These are phyloP conservation scores for Byssochlamys sp. DNA, from an alignment of 2,329 filamentous ascomycete genomes.

Conservation along the genomic window DNA sequence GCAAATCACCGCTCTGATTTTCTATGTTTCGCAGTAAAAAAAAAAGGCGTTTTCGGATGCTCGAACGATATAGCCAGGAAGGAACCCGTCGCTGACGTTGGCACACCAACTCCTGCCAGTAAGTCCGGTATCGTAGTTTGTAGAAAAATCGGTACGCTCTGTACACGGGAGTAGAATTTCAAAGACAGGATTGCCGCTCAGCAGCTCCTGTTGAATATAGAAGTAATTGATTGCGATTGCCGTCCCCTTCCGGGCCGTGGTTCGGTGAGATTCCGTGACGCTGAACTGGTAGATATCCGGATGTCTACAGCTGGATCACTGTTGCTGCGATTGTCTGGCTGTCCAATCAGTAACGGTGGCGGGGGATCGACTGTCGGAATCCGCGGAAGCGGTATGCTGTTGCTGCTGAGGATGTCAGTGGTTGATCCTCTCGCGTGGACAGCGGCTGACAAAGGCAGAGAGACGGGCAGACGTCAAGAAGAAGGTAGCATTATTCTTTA, in stretches of 20 bases:
- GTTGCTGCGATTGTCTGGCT: neutral
- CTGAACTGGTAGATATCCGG: neutral
- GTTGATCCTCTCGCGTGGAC: neutral
- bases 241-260: neutral
- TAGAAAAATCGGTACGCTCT: neutral
- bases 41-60: neutral
- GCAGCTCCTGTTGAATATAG: neutral
- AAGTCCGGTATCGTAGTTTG: neutral
- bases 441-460: neutral
- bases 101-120: neutral
- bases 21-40: neutral
- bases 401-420: neutral
- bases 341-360: neutral
- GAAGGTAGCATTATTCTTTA: neutral
- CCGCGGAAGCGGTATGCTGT: neutral
- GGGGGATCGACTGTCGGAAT: neutral
- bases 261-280: neutral
- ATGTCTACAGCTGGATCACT: neutral
- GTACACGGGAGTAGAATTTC: neutral
- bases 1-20: neutral
- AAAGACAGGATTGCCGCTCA: neutral
- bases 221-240: neutral
- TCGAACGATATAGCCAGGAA: neutral
- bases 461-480: neutral
- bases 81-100: neutral